Percentiles rank a stretch among this genome's conserved stretches.
These are phyloP conservation scores for Cutaneotrichosporon cavernicola DNA, from an alignment of 1,284 basidiomycete genomes.

Conservation along the genomic window DNA sequence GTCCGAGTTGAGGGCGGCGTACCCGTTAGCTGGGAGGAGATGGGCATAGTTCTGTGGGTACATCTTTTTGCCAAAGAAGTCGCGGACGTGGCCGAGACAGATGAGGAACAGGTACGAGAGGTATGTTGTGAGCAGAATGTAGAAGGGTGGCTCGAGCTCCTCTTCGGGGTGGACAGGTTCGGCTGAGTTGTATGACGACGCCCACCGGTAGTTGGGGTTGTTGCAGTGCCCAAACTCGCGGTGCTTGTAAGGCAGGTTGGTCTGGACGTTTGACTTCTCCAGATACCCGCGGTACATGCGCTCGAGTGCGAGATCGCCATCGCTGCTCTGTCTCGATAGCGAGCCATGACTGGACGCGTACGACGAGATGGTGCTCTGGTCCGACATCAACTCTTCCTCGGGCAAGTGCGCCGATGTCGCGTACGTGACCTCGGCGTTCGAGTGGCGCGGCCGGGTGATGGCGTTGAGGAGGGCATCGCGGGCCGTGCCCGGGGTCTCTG, in stretches of 20 bases:
- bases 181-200: conserved; percentile 51
- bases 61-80: conserved; percentile 90
- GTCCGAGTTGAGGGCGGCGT: conserved; percentile 94
- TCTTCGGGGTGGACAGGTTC: conserved; percentile 58
- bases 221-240: conserved; percentile 51
- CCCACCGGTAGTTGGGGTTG: conserved; percentile 52
- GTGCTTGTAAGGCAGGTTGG: conserved; percentile 47
- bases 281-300: conserved; percentile 47
- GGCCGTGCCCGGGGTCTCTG: conserved; percentile 22
- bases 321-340: conserved; percentile 16
- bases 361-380: conserved; percentile 42
- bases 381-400: conserved; percentile 39
- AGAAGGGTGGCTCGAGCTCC: conserved; percentile 79
- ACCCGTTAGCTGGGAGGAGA: conserved; percentile 78
- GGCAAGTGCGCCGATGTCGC: conserved; percentile 23
- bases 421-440: conserved; percentile 26
- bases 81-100: conserved; percentile 84
- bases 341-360: conserved; percentile 36
- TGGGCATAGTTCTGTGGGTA: conserved; percentile 72
- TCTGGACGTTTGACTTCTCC: conserved; percentile 42
- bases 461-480: conserved; percentile 41
- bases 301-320: conserved; percentile 37
- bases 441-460: conserved; percentile 36
- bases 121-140: conserved; percentile 87
- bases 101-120: conserved; percentile 87